Percentiles rank a stretch among this genome's conserved stretches.
Evolutionary conservation across 2,329 filamentous ascomycete genomes (phyloP).

Genomic region (Rhynchosporium secalis): DNA sequence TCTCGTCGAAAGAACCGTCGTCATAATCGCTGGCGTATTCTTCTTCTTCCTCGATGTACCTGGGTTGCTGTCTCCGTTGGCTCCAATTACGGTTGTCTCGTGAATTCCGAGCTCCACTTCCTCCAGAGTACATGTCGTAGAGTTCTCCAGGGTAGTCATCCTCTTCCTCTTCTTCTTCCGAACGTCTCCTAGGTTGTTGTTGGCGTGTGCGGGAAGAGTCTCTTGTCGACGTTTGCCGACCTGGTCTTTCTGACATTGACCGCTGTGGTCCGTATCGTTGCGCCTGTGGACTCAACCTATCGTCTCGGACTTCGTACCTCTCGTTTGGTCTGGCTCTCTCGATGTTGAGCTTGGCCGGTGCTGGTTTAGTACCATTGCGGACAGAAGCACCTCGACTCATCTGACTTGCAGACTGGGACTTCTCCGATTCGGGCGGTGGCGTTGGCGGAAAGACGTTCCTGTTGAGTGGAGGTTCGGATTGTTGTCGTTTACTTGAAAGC

Average conservation of each 20-base stretch:
- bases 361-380: conserved; percentile 60
- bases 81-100: conserved; percentile 31
- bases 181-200: conserved; percentile 32
- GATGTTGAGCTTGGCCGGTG: conserved; percentile 64
- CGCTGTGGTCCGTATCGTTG: conserved; percentile 48
- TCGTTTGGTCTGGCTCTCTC: conserved; percentile 54
- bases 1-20: conserved; percentile 69
- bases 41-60: conserved; percentile 79
- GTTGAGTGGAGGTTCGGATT: conserved; percentile 77
- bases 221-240: conserved; percentile 39
- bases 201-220: conserved; percentile 34
- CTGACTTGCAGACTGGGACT: conserved; percentile 41
- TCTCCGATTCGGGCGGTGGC: conserved; percentile 89
- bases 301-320: conserved; percentile 39
- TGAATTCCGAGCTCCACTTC: conserved; percentile 41
- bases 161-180: conserved; percentile 52
- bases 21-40: conserved; percentile 74
- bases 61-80: conserved; percentile 49
- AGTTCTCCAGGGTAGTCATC: conserved; percentile 61
- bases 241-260: conserved; percentile 51
- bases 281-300: conserved; percentile 40
- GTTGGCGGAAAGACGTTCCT: conserved; percentile 94
- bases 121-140: conserved; percentile 63
- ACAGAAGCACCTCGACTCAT: conserved; percentile 60
- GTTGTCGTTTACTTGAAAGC: conserved; percentile 75